Percentiles rank a stretch among this genome's conserved stretches.
Conservation (phyloP, 2,329 filamentous ascomycete genomes). For the Colletotrichum navitas region DNA sequence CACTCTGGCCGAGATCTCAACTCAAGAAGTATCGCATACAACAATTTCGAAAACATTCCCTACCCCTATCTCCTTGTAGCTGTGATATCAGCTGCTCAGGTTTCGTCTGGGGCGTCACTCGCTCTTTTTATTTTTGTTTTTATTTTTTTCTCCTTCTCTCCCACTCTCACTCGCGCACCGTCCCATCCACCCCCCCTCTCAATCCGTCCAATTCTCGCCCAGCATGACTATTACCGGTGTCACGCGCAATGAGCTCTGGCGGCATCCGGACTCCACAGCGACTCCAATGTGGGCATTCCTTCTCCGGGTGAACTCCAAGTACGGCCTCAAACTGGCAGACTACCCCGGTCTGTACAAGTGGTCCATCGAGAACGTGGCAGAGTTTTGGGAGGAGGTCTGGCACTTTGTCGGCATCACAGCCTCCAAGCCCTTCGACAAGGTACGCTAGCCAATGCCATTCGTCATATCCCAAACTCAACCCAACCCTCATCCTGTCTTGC, state of each 20-base stretch:
- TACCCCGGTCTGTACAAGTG: constrained; percentile 86
- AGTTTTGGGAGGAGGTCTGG: constrained; percentile 91
- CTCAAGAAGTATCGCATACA: constrained; percentile 7
- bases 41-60: constrained; percentile 8
- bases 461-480: constrained; percentile 23
- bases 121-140: background rate
- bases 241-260: constrained; percentile 72
- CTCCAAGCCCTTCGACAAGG: constrained; percentile 71
- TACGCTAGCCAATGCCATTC: constrained; percentile 49
- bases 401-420: constrained; percentile 82
- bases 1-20: constrained; percentile 27
- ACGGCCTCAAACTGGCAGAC: constrained; percentile 70
- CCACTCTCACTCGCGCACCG: background rate
- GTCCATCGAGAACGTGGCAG: constrained; percentile 81
- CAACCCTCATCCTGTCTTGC: constrained; percentile 21
- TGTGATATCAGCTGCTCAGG: constrained; percentile 12
- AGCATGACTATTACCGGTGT: constrained; percentile 41
- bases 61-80: background rate
- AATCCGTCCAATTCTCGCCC: constrained; percentile 9
- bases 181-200: constrained; percentile 11
- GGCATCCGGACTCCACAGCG: constrained; percentile 73
- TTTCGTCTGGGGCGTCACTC: constrained; percentile 16
- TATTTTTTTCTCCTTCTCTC: background rate
- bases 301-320: constrained; percentile 75
- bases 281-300: constrained; percentile 82